These are phyloP conservation scores for Amanita thiersii DNA, from an alignment of 768 basidiomycete genomes.

Conservation along the genomic window DNA sequence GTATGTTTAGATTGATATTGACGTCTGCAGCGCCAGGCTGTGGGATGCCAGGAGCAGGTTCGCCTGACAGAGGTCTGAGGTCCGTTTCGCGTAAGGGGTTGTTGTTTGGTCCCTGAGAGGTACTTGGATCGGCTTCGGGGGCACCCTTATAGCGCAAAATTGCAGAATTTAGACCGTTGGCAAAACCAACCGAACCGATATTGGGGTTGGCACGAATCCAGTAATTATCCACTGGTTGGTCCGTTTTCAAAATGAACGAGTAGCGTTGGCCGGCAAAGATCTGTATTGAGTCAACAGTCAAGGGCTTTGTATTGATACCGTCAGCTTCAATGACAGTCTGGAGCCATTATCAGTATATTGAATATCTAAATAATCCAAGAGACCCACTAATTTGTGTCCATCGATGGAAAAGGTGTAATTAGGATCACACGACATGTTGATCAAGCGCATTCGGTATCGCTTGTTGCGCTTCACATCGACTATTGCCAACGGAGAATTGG, in stretches of 20 bases:
- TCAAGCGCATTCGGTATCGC: constrained; percentile 47
- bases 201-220: constrained; percentile 27
- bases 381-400: constrained; percentile 25
- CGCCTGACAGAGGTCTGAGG: not conserved
- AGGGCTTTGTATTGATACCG: constrained; percentile 22
- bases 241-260: constrained; percentile 29
- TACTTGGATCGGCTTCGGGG: constrained; percentile 25
- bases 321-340: constrained; percentile 33
- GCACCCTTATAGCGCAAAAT: constrained; percentile 44
- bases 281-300: constrained; percentile 29
- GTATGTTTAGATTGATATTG: constrained; percentile 13
- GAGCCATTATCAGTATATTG: constrained; percentile 9
- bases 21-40: constrained; percentile 18
- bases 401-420: constrained; percentile 36
- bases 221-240: constrained; percentile 19
- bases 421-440: constrained; percentile 43
- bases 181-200: constrained; percentile 9
- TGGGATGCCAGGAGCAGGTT: constrained; percentile 13
- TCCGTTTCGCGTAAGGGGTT: constrained; percentile 23
- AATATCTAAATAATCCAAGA: constrained; percentile 9
- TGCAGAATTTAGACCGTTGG: constrained; percentile 42
- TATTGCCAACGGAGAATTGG: constrained; percentile 29
- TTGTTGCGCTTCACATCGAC: constrained; percentile 30
- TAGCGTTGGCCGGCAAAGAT: constrained; percentile 35
- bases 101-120: constrained; percentile 10